Evolutionary conservation across 495 filamentous ascomycete genomes (phyloP).

Genomic region (Tuber indicum): DNA sequence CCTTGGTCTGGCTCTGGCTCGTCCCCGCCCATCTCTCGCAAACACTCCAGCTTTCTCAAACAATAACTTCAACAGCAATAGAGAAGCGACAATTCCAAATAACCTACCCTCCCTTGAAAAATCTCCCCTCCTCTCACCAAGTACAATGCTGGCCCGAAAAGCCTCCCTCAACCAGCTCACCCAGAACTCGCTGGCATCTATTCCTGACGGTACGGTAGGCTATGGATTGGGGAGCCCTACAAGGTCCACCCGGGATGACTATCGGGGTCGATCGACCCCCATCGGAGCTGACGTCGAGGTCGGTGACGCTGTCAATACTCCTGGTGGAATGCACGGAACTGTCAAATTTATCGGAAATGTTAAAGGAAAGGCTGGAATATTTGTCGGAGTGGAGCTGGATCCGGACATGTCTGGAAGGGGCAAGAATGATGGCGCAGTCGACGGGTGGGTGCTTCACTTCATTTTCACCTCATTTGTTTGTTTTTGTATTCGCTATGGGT

Average conservation of each 20-base stretch:
- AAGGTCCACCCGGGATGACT: constrained; percentile 25
- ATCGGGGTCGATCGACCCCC: constrained; percentile 39
- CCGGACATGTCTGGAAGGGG: constrained; percentile 71
- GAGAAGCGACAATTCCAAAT: neutral
- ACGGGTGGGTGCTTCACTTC: constrained; percentile 59
- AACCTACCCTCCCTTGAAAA: constrained; percentile 6
- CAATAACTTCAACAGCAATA: neutral
- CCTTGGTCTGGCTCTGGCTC: constrained; percentile 1
- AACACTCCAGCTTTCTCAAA: neutral
- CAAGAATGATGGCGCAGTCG: constrained; percentile 95
- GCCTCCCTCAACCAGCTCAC: constrained; percentile 60
- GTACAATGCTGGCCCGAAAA: constrained; percentile 53
- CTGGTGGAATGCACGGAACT: constrained; percentile 85
- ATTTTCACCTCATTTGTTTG: constrained; percentile 8
- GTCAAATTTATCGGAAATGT: constrained; percentile 85
- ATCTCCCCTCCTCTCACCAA: constrained; percentile 39
- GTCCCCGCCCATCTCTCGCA: constrained; percentile 1
- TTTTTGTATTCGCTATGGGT: constrained; percentile 8
- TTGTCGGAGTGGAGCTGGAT: constrained; percentile 90
- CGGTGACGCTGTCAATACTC: constrained; percentile 88
- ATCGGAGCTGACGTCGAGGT: constrained; percentile 57
- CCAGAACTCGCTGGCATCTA: constrained; percentile 53
- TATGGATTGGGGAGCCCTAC: constrained; percentile 50
- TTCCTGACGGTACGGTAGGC: constrained; percentile 56
- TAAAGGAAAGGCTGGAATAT: constrained; percentile 79